A percentile compares a stretch with the other conserved stretches of the same genome.
These are phyloP conservation scores for Arthrobotrys musiformis DNA, from an alignment of 2,329 filamentous ascomycete genomes.

Conservation along the genomic window DNA sequence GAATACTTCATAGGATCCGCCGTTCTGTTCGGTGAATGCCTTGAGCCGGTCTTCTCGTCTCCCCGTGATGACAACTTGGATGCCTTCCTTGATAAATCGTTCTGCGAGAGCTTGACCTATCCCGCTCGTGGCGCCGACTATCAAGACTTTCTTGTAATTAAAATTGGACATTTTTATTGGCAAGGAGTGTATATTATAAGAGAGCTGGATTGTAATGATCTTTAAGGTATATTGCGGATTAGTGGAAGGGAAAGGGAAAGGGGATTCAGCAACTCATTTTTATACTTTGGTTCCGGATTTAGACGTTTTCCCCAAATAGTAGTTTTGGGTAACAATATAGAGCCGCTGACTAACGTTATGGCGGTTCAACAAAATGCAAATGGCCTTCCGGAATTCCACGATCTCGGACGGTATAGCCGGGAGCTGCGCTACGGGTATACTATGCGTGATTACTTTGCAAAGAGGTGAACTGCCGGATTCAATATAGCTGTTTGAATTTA, in stretches of 20 bases:
- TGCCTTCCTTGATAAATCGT: constrained; percentile 65
- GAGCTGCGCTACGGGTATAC: background rate
- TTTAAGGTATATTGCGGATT: background rate
- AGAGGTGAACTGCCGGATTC: background rate
- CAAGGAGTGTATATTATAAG: background rate
- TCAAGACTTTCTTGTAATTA: constrained; percentile 68
- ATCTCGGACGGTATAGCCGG: background rate
- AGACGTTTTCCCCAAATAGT: constrained; percentile 18
- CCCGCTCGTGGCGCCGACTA: constrained; percentile 69
- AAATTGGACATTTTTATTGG: constrained; percentile 62
- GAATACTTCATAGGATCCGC: constrained; percentile 61
- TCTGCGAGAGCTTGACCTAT: constrained; percentile 67
- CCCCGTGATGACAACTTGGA: constrained; percentile 69
- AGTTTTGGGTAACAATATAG: constrained; percentile 14
- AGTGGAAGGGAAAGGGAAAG: background rate
- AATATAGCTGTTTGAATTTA: too few species aligned
- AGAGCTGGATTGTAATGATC: background rate
- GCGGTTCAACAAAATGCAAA: background rate
- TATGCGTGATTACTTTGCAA: too few species aligned
- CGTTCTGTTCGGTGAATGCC: constrained; percentile 65
- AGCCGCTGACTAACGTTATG: constrained; percentile 7
- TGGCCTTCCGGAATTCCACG: too few species aligned
- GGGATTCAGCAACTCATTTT: background rate
- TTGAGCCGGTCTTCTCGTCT: constrained; percentile 68
- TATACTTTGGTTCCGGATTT: constrained; percentile 23